Conservation (phyloP, 345 rosid species). For the Syzygium grande region DNA sequence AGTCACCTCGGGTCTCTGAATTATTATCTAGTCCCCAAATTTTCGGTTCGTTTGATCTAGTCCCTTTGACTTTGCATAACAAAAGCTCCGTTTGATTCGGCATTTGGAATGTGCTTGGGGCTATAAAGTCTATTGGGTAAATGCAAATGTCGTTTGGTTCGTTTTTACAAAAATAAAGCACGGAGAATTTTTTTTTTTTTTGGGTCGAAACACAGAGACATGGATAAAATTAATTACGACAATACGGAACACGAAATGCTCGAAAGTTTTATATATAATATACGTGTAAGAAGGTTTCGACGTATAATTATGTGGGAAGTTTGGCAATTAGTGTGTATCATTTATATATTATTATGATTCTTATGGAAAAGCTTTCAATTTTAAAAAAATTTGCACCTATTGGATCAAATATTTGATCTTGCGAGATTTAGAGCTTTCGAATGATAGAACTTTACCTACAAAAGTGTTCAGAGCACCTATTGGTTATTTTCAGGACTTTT, state of each 20-base stretch:
- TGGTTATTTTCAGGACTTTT: no score
- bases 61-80: no score
- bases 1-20: rapidly evolving
- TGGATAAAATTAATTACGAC: not conserved
- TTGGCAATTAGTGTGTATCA: not conserved
- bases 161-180: no score
- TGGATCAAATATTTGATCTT: not conserved
- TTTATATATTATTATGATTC: not conserved
- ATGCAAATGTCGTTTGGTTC: no score
- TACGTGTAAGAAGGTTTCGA: not conserved
- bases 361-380: not conserved
- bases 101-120: no score
- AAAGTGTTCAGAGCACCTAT: not conserved
- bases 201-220: not conserved
- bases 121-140: no score
- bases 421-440: not conserved
- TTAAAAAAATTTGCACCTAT: not conserved
- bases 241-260: not conserved
- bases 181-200: no score
- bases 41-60: no score
- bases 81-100: no score
- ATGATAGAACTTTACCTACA: not conserved
- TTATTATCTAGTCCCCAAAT: no score
- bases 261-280: not conserved
- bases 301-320: not conserved